phyloP scores from a whole-genome alignment of 768 basidiomycete genomes.

The Collybia mongolica region DNA sequence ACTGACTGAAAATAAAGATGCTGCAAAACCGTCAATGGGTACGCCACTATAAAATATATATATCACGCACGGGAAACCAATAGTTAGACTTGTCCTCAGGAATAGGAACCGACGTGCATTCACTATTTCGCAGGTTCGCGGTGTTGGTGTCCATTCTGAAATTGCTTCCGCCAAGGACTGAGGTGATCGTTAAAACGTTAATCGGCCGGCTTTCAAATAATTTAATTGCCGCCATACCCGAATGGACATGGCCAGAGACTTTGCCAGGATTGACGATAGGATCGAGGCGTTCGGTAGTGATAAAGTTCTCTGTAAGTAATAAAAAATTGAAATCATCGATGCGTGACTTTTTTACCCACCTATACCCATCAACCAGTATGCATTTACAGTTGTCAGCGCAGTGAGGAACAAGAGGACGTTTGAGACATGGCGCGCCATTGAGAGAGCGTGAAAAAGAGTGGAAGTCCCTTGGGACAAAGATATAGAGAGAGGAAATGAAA shows the following conservation, averaged over 20 bases:
- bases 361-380: slow-evolving; percentile 46
- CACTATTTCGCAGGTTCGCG: slow-evolving; percentile 38
- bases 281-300: slow-evolving; percentile 49
- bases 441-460: slow-evolving; percentile 23
- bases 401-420: slow-evolving; percentile 28
- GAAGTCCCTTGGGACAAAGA: slow-evolving; percentile 16
- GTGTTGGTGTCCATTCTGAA: slow-evolving; percentile 43
- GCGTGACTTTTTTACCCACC: slow-evolving; percentile 22
- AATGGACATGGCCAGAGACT: slow-evolving; percentile 47
- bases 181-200: slow-evolving; percentile 2
- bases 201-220: slow-evolving; percentile 2
- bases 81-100: slow-evolving; percentile 52
- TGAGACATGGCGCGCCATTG: slow-evolving; percentile 23
- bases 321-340: neutral
- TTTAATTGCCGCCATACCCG: slow-evolving; percentile 26
- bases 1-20: slow-evolving; percentile 51
- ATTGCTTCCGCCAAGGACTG: slow-evolving; percentile 54
- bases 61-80: slow-evolving; percentile 45
- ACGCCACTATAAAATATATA: neutral
- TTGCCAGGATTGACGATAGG: slow-evolving; percentile 47
- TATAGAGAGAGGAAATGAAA: slow-evolving; percentile 19
- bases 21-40: slow-evolving; percentile 21
- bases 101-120: slow-evolving; percentile 55
- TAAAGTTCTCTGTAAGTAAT: slow-evolving; percentile 31
- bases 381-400: slow-evolving; percentile 32